Conservation (phyloP, 1,284 basidiomycete genomes). For the Fomitopsis betulina region DNA sequence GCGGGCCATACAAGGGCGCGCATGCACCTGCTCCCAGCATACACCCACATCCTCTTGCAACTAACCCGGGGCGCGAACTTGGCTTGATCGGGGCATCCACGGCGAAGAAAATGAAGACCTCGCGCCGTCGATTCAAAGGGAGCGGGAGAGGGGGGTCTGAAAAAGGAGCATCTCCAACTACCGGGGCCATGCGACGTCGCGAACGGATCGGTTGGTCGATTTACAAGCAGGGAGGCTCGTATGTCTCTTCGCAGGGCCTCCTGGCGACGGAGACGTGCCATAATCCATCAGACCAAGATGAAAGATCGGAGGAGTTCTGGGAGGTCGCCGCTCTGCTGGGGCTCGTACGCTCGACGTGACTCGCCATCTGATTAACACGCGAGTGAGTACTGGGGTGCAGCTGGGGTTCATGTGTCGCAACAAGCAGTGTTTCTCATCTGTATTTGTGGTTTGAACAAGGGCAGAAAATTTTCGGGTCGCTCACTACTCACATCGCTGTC, state of each 20-base stretch:
- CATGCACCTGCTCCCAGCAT: background rate
- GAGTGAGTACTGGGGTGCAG: background rate
- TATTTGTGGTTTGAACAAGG: background rate
- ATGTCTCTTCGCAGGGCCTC: too few relatives aligned
- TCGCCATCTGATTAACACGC: background rate
- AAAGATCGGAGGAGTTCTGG: background rate
- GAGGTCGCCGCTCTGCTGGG: background rate
- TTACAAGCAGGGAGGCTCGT: background rate
- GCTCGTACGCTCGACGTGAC: background rate
- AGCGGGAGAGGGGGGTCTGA: background rate
- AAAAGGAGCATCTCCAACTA: background rate
- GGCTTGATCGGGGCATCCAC: too few relatives aligned
- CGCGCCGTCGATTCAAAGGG: background rate
- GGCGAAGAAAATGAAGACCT: background rate
- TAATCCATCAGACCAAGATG: background rate
- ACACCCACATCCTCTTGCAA: too few relatives aligned
- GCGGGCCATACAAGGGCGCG: too few relatives aligned
- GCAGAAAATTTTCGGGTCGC: too few relatives aligned
- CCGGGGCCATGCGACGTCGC: background rate
- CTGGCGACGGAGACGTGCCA: too few relatives aligned
- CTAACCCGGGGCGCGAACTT: too few relatives aligned
- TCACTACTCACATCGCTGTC: too few relatives aligned
- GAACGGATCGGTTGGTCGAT: background rate
- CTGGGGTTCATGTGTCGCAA: background rate
- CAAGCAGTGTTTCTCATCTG: background rate